phyloP scores from a whole-genome alignment of 306 rosid genomes.

The Canavalia ensiformis region DNA sequence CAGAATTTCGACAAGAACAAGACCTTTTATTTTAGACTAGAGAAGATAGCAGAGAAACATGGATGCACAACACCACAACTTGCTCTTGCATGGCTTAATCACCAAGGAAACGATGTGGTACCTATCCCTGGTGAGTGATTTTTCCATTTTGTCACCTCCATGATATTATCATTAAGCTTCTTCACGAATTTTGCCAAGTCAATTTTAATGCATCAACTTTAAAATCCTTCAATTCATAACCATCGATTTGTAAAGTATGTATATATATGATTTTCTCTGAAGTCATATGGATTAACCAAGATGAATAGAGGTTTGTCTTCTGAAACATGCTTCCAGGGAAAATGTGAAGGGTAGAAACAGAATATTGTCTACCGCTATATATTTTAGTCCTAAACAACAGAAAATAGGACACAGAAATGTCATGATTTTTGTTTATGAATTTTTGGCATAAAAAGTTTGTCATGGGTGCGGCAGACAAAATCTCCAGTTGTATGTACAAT shows the following conservation, averaged over 20 bases:
- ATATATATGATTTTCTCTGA: not conserved
- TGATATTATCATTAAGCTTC: not conserved
- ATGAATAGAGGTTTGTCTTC: not conserved
- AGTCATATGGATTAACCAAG: not conserved
- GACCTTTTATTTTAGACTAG: slow-evolving; percentile 45
- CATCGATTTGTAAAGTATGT: not conserved
- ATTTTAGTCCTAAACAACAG: not conserved
- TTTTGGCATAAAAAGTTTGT: not conserved
- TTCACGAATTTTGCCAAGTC: not conserved
- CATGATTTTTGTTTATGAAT: not conserved
- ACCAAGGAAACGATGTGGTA: slow-evolving; percentile 63
- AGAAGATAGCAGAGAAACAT: slow-evolving; percentile 57
- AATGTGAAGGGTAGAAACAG: not conserved
- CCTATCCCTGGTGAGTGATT: slow-evolving; percentile 64
- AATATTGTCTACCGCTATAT: not conserved
- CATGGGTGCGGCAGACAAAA: not conserved
- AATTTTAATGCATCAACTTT: not conserved
- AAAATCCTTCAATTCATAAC: not conserved
- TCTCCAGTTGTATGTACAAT: no score
- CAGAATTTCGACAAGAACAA: slow-evolving; percentile 65
- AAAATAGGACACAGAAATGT: not conserved
- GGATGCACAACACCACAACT: slow-evolving; percentile 61
- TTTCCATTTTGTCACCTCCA: not conserved
- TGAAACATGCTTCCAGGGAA: not conserved
- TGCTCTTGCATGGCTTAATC: slow-evolving; percentile 68